Evolutionary conservation across 2,329 filamentous ascomycete genomes (phyloP).

Genomic region (Pseudodiploospora longispora): DNA sequence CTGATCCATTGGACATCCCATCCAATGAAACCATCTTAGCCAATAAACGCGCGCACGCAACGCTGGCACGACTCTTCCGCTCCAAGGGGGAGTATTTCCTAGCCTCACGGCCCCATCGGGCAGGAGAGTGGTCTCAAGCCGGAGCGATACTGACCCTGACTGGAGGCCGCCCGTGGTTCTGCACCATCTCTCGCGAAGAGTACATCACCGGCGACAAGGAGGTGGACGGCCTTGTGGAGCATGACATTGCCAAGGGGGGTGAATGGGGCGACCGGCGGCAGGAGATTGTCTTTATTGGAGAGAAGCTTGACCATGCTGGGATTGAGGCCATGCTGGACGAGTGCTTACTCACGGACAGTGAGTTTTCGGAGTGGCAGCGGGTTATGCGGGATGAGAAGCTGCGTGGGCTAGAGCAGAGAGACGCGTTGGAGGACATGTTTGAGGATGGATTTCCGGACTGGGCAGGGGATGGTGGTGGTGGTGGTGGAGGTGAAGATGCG

Average conservation of each 20-base stretch:
- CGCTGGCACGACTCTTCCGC: conserved; percentile 48
- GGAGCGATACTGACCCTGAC: conserved; percentile 55
- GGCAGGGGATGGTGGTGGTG: conserved; percentile 35
- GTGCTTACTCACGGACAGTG: conserved; percentile 53
- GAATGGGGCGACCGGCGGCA: conserved; percentile 64
- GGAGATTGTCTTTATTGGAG: conserved; percentile 67
- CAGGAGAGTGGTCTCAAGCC: conserved; percentile 56
- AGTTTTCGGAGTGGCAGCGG: conserved; percentile 45
- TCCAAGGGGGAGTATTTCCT: conserved; percentile 57
- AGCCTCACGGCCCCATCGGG: conserved; percentile 46
- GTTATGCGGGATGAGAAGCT: conserved; percentile 38
- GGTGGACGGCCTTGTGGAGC: conserved; percentile 39
- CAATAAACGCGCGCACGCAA: conserved; percentile 46
- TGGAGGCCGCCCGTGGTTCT: conserved; percentile 51
- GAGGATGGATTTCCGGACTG: conserved; percentile 54
- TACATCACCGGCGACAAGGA: conserved; percentile 39
- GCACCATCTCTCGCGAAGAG: conserved; percentile 44
- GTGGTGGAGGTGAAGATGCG: conserved; percentile 20
- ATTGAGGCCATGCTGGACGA: conserved; percentile 48
- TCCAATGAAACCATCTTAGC: conserved; percentile 38
- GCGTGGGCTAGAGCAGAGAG: conserved; percentile 30
- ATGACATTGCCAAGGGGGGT: conserved; percentile 44
- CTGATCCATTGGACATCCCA: conserved; percentile 21
- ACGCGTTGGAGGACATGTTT: conserved; percentile 41
- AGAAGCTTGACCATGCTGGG: conserved; percentile 45